phyloP scores from a whole-genome alignment of 2,329 filamentous ascomycete genomes.

The Trichoderma sp. region DNA sequence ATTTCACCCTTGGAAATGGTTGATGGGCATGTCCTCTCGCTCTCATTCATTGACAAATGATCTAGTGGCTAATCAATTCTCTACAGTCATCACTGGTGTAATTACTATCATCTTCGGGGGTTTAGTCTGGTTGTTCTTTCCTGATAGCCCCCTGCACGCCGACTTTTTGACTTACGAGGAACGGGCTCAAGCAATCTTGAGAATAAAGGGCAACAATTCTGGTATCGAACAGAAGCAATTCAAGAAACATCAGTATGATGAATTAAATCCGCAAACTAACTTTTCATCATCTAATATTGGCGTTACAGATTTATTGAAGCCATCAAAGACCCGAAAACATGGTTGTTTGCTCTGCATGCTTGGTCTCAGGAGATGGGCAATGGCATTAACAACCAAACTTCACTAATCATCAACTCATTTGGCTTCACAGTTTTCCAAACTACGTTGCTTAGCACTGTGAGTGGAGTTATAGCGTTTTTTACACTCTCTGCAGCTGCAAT shows the following conservation, averaged over 20 bases:
- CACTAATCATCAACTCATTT: slow-evolving; percentile 44
- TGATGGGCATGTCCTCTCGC: slow-evolving; percentile 31
- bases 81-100: slow-evolving; percentile 22
- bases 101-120: slow-evolving; percentile 23
- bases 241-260: slow-evolving; percentile 30
- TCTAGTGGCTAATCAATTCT: background rate
- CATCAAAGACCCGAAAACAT: slow-evolving; percentile 30
- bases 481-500: slow-evolving; percentile 15
- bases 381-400: slow-evolving; percentile 39
- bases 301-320: slow-evolving; percentile 26
- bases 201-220: slow-evolving; percentile 32
- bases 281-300: background rate
- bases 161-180: slow-evolving; percentile 28
- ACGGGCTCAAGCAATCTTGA: slow-evolving; percentile 30
- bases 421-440: slow-evolving; percentile 39
- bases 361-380: slow-evolving; percentile 39
- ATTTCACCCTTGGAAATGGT: slow-evolving; percentile 40
- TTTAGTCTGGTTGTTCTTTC: slow-evolving; percentile 20
- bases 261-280: too few species aligned
- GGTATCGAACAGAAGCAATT: slow-evolving; percentile 37
- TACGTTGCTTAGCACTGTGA: slow-evolving; percentile 27
- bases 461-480: slow-evolving; percentile 17
- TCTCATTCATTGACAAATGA: background rate
- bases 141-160: slow-evolving; percentile 16
- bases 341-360: slow-evolving; percentile 30